Base-by-base conservation (phyloP, 1,284 basidiomycete species). In the Sporisorium reilianum region DNA sequence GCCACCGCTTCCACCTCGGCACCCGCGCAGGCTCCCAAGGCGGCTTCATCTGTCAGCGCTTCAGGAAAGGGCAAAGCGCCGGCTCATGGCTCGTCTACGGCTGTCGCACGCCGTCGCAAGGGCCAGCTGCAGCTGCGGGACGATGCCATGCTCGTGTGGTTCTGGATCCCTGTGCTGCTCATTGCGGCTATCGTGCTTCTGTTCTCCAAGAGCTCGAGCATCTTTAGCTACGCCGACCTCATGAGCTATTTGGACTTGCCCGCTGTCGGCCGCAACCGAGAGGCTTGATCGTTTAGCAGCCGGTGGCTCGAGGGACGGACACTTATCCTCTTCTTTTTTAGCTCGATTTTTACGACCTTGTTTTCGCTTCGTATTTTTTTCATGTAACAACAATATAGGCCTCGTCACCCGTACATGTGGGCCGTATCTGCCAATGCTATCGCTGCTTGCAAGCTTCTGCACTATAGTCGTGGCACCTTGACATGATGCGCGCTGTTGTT, bases 141-240 rank as follows among this genome's bases (percentile, higher is more conserved):
- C 85, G 94, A 97, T 85, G 90, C 90, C 50, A 97, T 97, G 95
- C 89, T 97, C 51, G 86, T 95, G 54, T 86, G 93, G 61, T 97
- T 97, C 88, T 97, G 95, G 95, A 88, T 97, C 76, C 95, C 95
- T 3, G 93, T 95, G 73, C 87, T 97, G 32, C 71, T 83, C 14
- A 49, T 65, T 6, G 77, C 80, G 16, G 50, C 64, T 9, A 45
- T 80, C 5, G 85, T 93, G 12, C 32, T 79, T 40, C 67, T 77
- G 36, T 77, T 79, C 57, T 72, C 75, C 57, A 77, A 77, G 36
- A 77, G 55, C 59, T 78, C 56, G n/a, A 77, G 73, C 36, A 76
- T 81, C 34, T 73, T 81, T n/a, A 78, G 76, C 61, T 75, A 72
- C 23, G 67, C 67, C 28, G 79, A 81, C 46, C 38, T 81, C 50